Conservation (phyloP, 257 asterid genomes). For the Solanum ahanhuiri region DNA sequence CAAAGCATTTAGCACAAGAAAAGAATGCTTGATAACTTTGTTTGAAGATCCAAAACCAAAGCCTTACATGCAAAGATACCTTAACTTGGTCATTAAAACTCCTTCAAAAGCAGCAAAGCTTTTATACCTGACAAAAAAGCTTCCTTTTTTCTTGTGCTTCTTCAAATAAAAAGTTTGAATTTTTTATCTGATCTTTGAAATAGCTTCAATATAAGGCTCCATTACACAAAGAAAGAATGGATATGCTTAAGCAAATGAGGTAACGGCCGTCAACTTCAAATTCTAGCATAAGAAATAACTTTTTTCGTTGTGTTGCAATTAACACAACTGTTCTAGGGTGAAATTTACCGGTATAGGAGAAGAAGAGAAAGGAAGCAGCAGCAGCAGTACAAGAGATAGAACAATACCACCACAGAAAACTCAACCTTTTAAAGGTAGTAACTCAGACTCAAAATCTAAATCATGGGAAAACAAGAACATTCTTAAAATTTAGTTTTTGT, state of each 20-base stretch:
- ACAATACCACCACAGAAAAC: conserved; percentile 29
- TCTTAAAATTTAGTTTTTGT: background rate
- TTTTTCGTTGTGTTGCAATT: background rate
- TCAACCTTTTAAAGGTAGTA: conserved; percentile 35
- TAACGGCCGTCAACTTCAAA: conserved; percentile 2
- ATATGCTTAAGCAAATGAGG: conserved; percentile 57
- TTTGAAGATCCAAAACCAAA: conserved; percentile 36
- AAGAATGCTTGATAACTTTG: conserved; percentile 32
- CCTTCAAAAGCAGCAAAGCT: conserved; percentile 9
- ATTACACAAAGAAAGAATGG: conserved; percentile 29
- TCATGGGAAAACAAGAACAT: background rate
- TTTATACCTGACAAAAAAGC: conserved; percentile 4
- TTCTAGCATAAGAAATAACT: background rate
- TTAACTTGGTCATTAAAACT: conserved; percentile 17
- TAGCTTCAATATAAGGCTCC: conserved; percentile 3
- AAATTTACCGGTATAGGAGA: conserved; percentile 20
- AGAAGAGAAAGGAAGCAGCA: conserved; percentile 26
- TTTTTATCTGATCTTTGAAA: conserved; percentile 3
- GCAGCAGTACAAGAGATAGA: conserved; percentile 25
- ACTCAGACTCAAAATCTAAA: background rate
- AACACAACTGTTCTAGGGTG: conserved; percentile 14
- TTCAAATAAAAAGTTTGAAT: conserved; percentile 9
- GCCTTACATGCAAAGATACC: conserved; percentile 47
- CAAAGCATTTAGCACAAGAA: conserved; percentile 21
- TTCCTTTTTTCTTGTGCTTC: conserved; percentile 36